Conservation (phyloP, 768 basidiomycete genomes). For the Serendipita vermifera region DNA sequence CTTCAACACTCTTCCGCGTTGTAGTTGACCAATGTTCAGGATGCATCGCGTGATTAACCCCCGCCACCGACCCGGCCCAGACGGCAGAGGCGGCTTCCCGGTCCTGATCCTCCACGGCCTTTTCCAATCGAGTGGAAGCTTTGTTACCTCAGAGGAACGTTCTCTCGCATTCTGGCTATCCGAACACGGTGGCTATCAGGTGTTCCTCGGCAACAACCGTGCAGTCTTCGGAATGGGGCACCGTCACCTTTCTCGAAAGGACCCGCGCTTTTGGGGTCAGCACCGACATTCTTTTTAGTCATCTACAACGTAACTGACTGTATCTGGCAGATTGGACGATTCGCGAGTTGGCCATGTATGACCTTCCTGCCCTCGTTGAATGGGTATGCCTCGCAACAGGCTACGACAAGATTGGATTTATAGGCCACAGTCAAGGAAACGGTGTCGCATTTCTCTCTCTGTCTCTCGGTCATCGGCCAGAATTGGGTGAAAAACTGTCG, state of each 20-base stretch:
- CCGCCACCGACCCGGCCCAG: slow-evolving; percentile 18
- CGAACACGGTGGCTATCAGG: slow-evolving; percentile 33
- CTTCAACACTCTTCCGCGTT: background rate
- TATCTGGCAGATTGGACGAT: slow-evolving; percentile 33
- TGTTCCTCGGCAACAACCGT: slow-evolving; percentile 30
- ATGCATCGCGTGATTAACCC: slow-evolving; percentile 28
- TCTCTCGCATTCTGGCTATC: slow-evolving; percentile 39
- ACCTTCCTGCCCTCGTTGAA: slow-evolving; percentile 35
- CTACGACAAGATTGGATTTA: slow-evolving; percentile 36
- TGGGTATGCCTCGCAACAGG: slow-evolving; percentile 32
- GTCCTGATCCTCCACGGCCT: slow-evolving; percentile 36
- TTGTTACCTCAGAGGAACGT: slow-evolving; percentile 37
- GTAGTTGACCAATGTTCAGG: slow-evolving; percentile 13
- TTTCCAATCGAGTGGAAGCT: slow-evolving; percentile 35
- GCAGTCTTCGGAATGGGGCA: slow-evolving; percentile 40
- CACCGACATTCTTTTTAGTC: background rate
- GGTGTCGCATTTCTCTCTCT: slow-evolving; percentile 36
- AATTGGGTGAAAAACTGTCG: slow-evolving; percentile 30
- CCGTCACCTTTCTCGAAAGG: slow-evolving; percentile 25
- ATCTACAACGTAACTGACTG: no score
- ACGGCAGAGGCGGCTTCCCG: slow-evolving; percentile 29
- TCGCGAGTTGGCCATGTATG: slow-evolving; percentile 35
- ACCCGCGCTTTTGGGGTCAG: slow-evolving; percentile 37
- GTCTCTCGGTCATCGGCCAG: slow-evolving; percentile 34
- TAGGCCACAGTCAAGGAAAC: slow-evolving; percentile 40